Evolutionary conservation across 495 filamentous ascomycete species (phyloP).

Genomic region (Aspergillus baeticus): DNA sequence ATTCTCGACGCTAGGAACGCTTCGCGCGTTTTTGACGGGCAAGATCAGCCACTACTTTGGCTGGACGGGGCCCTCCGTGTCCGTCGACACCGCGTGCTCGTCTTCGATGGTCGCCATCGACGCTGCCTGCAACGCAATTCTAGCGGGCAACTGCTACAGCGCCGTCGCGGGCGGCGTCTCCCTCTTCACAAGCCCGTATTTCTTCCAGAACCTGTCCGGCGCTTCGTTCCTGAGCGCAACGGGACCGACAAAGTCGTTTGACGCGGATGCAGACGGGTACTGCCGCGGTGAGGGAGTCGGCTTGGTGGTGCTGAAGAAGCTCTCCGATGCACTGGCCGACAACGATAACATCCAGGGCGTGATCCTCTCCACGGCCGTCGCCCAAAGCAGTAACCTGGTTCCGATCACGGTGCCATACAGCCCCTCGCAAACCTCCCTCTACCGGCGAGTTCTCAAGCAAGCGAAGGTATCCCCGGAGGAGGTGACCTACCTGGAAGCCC

Average conservation of each 20-base stretch:
- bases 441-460: conserved; percentile 48
- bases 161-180: conserved; percentile 41
- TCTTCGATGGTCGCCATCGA: conserved; percentile 38
- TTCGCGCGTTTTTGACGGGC: conserved; percentile 29
- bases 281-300: conserved; percentile 66
- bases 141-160: conserved; percentile 29
- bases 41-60: conserved; percentile 39
- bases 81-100: conserved; percentile 45
- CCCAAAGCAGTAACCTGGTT: conserved; percentile 62
- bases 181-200: conserved; percentile 31
- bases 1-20: conserved; percentile 31
- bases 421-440: conserved; percentile 58
- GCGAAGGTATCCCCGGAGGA: conserved; percentile 52
- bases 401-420: conserved; percentile 68
- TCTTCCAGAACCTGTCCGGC: conserved; percentile 28
- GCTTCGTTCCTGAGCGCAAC: conserved; percentile 38
- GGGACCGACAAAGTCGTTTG: conserved; percentile 64
- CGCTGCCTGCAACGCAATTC: conserved; percentile 29
- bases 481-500: conserved; percentile 28
- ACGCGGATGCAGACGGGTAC: conserved; percentile 68
- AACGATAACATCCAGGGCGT: conserved; percentile 62
- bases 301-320: conserved; percentile 63
- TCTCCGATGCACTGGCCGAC: conserved; percentile 58
- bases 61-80: conserved; percentile 43
- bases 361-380: conserved; percentile 56